Evolutionary conservation across 129 eudicot genomes (phyloP), one percentile per base, ranked within the genome.

Genomic region (Saposhnikovia divaricata): DNA sequence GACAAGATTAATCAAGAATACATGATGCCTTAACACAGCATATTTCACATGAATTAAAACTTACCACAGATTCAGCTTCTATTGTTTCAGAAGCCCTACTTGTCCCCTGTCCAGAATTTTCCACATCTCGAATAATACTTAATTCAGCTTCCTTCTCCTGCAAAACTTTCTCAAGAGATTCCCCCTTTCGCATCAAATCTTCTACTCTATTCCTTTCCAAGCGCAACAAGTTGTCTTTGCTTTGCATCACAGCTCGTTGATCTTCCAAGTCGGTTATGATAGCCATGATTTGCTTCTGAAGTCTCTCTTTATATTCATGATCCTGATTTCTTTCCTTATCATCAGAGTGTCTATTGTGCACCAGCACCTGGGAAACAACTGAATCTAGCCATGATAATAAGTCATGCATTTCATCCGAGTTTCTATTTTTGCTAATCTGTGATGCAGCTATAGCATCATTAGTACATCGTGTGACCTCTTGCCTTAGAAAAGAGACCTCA

Each of bases 391-490:
- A 95, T 59, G 86, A 76, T 80, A 92, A 38, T 47, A 95, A 84
- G n/a, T 92, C 97, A 80, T 76, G 85, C 79, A 95, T 72, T 79
- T 86, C 96, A 40, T 72, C 83, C 37, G 84, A 82, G 48, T 80
- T 82, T 74, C 79, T 85, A 79, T 86, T 88, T 75, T 83, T 89
- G 74, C 78, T 80, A 61, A 85, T 84, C 82, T 92, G 88, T 34
- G 96, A 82, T 57, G 97, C 91, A 77, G 85, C 85, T 79, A 95
- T 81, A 77, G 84, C 93, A 87, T 95, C 96, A 83, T 90, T 88
- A 13, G 98, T 95, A 87, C 96, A 90, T 80, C 94, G 86, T 27
- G 98, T 94, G 63, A 92, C 92, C 85, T 94, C 97, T 70, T 92
- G 91, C 87, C 98, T 88, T 81, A 94, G 81, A 46, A 94, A 94